Conservation (phyloP, 768 basidiomycete genomes). For the Xerocomus brunneocitrinus region DNA sequence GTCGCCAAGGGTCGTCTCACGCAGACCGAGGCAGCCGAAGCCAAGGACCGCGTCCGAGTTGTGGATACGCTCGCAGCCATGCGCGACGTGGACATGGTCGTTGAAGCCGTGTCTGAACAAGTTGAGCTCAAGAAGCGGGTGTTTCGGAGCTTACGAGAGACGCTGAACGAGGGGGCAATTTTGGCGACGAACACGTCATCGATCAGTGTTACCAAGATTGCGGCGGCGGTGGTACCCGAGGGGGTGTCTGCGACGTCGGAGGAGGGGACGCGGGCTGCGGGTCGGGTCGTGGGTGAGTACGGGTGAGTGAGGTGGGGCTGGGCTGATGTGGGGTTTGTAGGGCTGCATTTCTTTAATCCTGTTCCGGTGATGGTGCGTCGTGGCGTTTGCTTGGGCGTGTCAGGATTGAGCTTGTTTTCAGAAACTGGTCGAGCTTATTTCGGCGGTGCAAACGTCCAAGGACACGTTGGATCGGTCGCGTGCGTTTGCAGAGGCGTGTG, state of each 20-base stretch:
- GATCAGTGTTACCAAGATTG: slow-evolving; percentile 93
- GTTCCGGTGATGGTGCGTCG: slow-evolving; percentile 86
- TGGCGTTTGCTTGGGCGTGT: background rate
- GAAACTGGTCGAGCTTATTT: slow-evolving; percentile 95
- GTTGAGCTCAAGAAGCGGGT: slow-evolving; percentile 73
- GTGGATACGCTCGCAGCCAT: slow-evolving; percentile 58
- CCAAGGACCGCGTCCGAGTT: slow-evolving; percentile 58
- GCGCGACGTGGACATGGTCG: slow-evolving; percentile 83
- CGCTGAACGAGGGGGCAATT: slow-evolving; percentile 69
- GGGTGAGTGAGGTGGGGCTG: background rate
- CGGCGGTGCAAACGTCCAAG: slow-evolving; percentile 83
- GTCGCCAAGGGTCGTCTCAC: slow-evolving; percentile 77
- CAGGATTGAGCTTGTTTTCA: slow-evolving; percentile 22
- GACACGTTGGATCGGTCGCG: slow-evolving; percentile 73
- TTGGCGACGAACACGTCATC: slow-evolving; percentile 92
- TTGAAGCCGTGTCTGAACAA: slow-evolving; percentile 92
- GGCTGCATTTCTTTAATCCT: slow-evolving; percentile 93
- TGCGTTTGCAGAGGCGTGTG: slow-evolving; percentile 81
- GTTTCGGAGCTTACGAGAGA: slow-evolving; percentile 64
- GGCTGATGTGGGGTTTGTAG: slow-evolving; percentile 33
- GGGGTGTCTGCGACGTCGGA: slow-evolving; percentile 55
- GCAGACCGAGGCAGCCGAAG: slow-evolving; percentile 66
- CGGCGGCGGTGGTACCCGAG: slow-evolving; percentile 65
- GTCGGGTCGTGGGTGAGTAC: slow-evolving; percentile 74
- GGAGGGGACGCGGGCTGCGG: slow-evolving; percentile 57